Conservation (phyloP, 441 rosid species). For the Populus hybrid region DNA sequence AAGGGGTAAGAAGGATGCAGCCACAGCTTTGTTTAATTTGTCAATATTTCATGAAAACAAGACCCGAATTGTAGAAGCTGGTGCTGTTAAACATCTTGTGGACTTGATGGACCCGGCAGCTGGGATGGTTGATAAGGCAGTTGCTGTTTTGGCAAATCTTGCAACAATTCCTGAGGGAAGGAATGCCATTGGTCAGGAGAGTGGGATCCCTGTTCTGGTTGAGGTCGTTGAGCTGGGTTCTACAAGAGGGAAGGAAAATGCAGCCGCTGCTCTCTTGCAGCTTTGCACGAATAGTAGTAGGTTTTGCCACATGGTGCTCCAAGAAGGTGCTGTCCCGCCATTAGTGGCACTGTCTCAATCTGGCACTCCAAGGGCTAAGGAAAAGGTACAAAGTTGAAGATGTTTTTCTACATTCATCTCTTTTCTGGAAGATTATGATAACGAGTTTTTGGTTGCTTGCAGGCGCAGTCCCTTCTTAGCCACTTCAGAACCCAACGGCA, state of each 20-base stretch:
- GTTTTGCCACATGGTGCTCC: conserved; percentile 65
- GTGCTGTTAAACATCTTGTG: conserved; percentile 77
- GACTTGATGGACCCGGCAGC: conserved; percentile 89
- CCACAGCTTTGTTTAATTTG: conserved; percentile 77
- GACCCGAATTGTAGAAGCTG: conserved; percentile 67
- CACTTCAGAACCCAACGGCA: conserved; percentile 80
- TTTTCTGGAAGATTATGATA: neutral
- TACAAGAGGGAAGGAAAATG: conserved; percentile 89
- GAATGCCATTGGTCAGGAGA: conserved; percentile 67
- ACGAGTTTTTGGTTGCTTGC: conserved; percentile 23
- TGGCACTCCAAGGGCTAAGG: conserved; percentile 87
- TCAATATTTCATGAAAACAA: conserved; percentile 83
- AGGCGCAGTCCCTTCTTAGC: conserved; percentile 85
- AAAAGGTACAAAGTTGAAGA: conserved; percentile 46
- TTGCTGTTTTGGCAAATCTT: conserved; percentile 90
- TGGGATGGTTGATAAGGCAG: conserved; percentile 94
- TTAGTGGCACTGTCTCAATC: conserved; percentile 75
- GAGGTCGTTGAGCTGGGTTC: conserved; percentile 96
- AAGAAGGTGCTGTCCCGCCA: conserved; percentile 95
- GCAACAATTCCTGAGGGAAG: conserved; percentile 77
- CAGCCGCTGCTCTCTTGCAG: conserved; percentile 87
- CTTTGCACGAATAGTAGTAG: conserved; percentile 55
- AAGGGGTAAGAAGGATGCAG: conserved; percentile 87
- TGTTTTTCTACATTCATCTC: neutral
- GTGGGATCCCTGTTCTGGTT: conserved; percentile 76